Evolutionary conservation across 345 rosid species (phyloP), one percentile per base, ranked within the genome.

Genomic region (Populus pruinosa): DNA sequence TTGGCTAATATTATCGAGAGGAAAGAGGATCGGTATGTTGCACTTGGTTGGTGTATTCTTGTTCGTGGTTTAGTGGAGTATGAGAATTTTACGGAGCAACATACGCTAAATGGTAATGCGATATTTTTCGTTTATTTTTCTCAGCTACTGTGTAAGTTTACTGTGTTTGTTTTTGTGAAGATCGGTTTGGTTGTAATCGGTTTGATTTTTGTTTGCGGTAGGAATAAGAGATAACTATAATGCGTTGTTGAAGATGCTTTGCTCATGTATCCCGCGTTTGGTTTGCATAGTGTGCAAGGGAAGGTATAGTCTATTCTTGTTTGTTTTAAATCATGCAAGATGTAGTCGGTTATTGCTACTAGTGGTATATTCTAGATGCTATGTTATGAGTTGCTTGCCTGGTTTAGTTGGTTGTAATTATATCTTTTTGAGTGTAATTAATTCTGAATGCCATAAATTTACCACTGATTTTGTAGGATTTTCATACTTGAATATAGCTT

Each of bases 11-110:
- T 92, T 64, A 83, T 92, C 70, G 59, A 9, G 25, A 86, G 88
- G 83, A 91, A 88, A 70, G 92, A 88, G 75, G 98, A 94, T 44
- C 92, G 84, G 27, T 90, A 84, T 77, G 47, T 92, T 23, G 85
- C 87, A 50, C 88, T 92, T 79, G 98, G 97, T 31, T 92, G 98
- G 98, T 92, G 97, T 82, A 80, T 81, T 23, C 93, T 94, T 78
- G 89, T 91, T 20, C 91, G 96, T 1, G 50, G 77, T 66, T 86
- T 94, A 74, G 77, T 88, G 76, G 94, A 91, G 74, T 84, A 78
- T 17, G 97, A 89, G 74, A 84, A 53, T 75, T 71, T 53, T 14
- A 79, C 68, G 72, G 91, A 87, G 72, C 91, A 84, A 36, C 75
- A 81, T 71, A 75, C 77, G 23, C 65, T 91, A 77, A 82, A 85